Conservation (phyloP, 2,329 filamentous ascomycete species). For the Trichoderma sp. region DNA sequence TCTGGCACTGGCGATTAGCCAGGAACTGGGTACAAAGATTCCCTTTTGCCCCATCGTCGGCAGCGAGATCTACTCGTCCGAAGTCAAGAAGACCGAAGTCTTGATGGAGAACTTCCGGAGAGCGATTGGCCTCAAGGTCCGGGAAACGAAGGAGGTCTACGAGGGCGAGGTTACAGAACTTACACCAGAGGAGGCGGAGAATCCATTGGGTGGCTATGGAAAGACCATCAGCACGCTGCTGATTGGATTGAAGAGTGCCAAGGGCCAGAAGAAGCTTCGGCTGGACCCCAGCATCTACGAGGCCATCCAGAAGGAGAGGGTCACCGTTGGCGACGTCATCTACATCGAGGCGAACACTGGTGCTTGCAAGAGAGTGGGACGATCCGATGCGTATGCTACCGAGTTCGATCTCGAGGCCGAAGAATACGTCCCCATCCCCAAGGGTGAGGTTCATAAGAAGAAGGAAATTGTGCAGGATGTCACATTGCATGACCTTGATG, state of each 20-base stretch:
- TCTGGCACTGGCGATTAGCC: slow-evolving; percentile 88
- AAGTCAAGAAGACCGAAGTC: slow-evolving; percentile 99
- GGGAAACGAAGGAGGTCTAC: slow-evolving; percentile 98
- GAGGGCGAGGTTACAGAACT: slow-evolving; percentile 98
- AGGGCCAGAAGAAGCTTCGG: slow-evolving; percentile 95
- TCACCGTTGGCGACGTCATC: slow-evolving; percentile 93
- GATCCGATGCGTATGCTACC: slow-evolving; percentile 94
- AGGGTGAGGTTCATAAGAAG: slow-evolving; percentile 99
- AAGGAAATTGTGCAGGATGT: slow-evolving; percentile 99
- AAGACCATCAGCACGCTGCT: slow-evolving; percentile 95
- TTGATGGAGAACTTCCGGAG: slow-evolving; percentile 99
- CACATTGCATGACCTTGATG: slow-evolving; percentile 91
- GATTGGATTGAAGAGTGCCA: slow-evolving; percentile 90
- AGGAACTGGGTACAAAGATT: slow-evolving; percentile 96
- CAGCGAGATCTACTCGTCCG: slow-evolving; percentile 95
- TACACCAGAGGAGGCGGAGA: slow-evolving; percentile 96
- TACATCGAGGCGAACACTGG: slow-evolving; percentile 99
- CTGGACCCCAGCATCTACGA: slow-evolving; percentile 98
- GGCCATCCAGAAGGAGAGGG: slow-evolving; percentile 96
- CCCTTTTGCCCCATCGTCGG: slow-evolving; percentile 98
- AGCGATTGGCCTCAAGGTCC: slow-evolving; percentile 93
- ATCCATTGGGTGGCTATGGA: slow-evolving; percentile 92
- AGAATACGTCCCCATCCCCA: slow-evolving; percentile 97
- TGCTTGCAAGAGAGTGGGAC: slow-evolving; percentile 92
- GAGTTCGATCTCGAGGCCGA: slow-evolving; percentile 98